Evolutionary conservation across 805 yeast species (phyloP).

Genomic region (Suhomyces sp.): DNA sequence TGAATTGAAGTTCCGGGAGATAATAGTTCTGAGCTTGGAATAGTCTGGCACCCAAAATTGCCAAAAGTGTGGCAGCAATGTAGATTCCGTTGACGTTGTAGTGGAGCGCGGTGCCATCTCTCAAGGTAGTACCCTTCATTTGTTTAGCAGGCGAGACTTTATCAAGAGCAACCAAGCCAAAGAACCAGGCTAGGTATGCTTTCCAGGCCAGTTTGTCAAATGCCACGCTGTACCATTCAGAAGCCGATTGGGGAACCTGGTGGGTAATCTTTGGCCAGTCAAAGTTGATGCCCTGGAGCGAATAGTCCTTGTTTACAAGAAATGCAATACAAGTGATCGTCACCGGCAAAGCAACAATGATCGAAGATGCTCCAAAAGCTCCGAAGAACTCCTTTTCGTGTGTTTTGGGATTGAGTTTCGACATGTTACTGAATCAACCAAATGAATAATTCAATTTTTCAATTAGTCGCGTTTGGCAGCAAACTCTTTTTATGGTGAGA

Average conservation of each 20-base stretch:
- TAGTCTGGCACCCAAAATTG: slow-evolving; percentile 50
- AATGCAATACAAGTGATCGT: slow-evolving; percentile 59
- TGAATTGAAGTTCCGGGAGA: slow-evolving; percentile 76
- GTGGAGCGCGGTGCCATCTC: slow-evolving; percentile 66
- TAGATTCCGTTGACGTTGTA: slow-evolving; percentile 83
- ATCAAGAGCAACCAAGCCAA: slow-evolving; percentile 60
- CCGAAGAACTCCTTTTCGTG: slow-evolving; percentile 76
- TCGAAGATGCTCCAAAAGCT: slow-evolving; percentile 62
- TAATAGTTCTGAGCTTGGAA: slow-evolving; percentile 44
- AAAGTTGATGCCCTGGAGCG: slow-evolving; percentile 46
- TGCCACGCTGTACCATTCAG: slow-evolving; percentile 24
- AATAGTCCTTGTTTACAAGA: slow-evolving; percentile 58
- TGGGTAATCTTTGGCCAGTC: slow-evolving; percentile 36
- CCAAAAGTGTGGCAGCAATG: slow-evolving; percentile 40
- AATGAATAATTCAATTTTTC: not conserved
- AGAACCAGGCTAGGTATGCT: slow-evolving; percentile 73
- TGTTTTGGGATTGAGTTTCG: slow-evolving; percentile 65
- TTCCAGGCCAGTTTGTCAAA: slow-evolving; percentile 53
- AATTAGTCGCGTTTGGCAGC: not conserved
- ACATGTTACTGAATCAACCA: not conserved
- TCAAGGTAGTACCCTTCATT: slow-evolving; percentile 61
- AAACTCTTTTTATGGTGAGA: not conserved
- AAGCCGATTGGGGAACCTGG: slow-evolving; percentile 30
- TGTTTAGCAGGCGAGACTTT: slow-evolving; percentile 59
- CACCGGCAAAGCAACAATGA: slow-evolving; percentile 66